Base-by-base conservation (phyloP, 805 yeast genomes). In the Pichia membranifaciens region DNA sequence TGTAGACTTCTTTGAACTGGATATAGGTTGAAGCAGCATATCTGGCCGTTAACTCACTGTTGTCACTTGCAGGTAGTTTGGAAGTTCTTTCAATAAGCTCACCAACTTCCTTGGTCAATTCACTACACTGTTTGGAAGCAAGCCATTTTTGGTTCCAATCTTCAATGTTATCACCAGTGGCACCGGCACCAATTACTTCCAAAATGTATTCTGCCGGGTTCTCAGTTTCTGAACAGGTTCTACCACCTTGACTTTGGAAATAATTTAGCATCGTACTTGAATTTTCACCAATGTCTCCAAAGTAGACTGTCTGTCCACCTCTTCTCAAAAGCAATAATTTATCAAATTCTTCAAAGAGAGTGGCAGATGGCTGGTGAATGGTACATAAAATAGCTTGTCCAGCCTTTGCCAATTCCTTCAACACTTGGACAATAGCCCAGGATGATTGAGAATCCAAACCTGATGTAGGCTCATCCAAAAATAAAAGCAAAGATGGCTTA, bases 141-240 rank as follows among this genome's bases (percentile, higher is more conserved):
- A 52, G 53, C 93, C 93, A 85, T 15, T 76, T 70, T 9, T 80
- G 76, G 60, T 71, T 69, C 82, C 86, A 85, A 62, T 85, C 82
- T 44, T 73, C 73, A 29, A 64, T 58, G 16, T 74, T 76, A 45
- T 68, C 58, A 3, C 87, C 82, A 25, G 87, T 82, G 3, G 91
- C 88, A 60, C 87, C 90, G 32, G 91, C 90, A 50, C 91, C 91
- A 62, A 85, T 81, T 49, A 78, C 79, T 52, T 81, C 81, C 56
- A 84, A 67, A 65, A 83, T 80, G 68, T 82, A 84, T 63, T 83
- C 90, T 33, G 89, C 89, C 21, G 90, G 89, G 54, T 84, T 84
- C 47, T 81, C 88, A 35, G 69, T 65, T 12, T 62, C 63, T 32
- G 69, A 72, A 70, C 93, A 85, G 44, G 73, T 71, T 50, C 81